Percentiles rank a stretch among this genome's conserved stretches.
phyloP scores from a whole-genome alignment of 371 early-diverging fungal genomes.

The Choanephora cucurbitarum region DNA sequence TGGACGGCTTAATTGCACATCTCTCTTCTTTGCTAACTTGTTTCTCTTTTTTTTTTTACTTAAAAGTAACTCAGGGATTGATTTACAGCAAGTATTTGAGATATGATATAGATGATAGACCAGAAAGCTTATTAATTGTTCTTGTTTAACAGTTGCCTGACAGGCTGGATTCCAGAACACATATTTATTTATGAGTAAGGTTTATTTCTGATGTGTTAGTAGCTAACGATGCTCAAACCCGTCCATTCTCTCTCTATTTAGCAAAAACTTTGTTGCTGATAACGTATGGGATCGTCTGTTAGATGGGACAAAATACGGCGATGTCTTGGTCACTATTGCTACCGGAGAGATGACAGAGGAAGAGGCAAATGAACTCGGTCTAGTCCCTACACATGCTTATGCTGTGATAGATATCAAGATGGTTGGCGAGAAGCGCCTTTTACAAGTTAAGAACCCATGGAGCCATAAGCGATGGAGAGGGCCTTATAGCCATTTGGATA shows the following conservation, averaged over 20 bases:
- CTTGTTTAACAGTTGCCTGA: conserved; percentile 60
- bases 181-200: conserved; percentile 77
- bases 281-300: conserved; percentile 75
- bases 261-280: conserved; percentile 60
- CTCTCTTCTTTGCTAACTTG: no score
- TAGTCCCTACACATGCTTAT: conserved; percentile 89
- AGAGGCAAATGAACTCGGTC: conserved; percentile 68
- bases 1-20: conserved; percentile 1
- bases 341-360: conserved; percentile 74
- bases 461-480: conserved; percentile 87
- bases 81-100: conserved; percentile 64
- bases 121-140: neutral
- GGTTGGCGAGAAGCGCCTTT: conserved; percentile 30
- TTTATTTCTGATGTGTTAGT: no score
- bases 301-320: conserved; percentile 69
- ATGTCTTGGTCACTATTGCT: conserved; percentile 66
- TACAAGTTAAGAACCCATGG: conserved; percentile 91
- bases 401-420: conserved; percentile 72
- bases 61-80: conserved; percentile 82
- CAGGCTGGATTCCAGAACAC: conserved; percentile 94
- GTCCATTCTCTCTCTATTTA: conserved; percentile 19
- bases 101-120: neutral
- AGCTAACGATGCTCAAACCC: neutral
- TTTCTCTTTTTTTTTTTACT: conserved; percentile 1
- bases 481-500: conserved; percentile 75